Evolutionary conservation across 768 basidiomycete genomes (phyloP), one percentile per base, ranked within the genome.

Genomic region (Leccinum barrowsii): DNA sequence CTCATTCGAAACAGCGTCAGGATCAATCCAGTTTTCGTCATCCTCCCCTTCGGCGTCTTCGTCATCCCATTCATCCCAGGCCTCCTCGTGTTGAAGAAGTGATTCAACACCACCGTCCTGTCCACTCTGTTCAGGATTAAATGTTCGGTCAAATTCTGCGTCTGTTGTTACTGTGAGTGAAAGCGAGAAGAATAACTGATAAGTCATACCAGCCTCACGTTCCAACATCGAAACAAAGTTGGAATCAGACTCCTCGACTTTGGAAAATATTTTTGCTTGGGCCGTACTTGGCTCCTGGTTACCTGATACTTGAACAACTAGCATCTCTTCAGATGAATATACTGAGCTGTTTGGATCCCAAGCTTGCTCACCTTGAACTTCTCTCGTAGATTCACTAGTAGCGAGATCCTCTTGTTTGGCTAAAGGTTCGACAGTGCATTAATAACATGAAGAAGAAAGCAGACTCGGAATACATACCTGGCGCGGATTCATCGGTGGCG

Each of bases 1-100:
- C 56, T 82, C 73, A 57, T 79, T 80, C 15, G 81, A 83, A 7
- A 70, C 71, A 13, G 78, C 75, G 28, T 81, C 81, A 26, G 77
- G 74, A 49, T 80, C 77, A 52, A 75, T 76, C 80, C 80, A 83
- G 19, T 69, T 70, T 40, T 70, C 70, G 22, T 78, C 76, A 12
- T 71, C 69, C 30, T 80, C 83, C 37, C 74, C 80, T 57, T 81
- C 82, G n/a, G 73, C 80, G 49, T 77, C 77, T 13, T 70, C 63
- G 28, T 74, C 67, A 40, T 67, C 60, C 63, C 72, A 73, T 26
- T 71, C 67, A 26, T 73, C 70, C 73, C 71, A 74, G 1, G 54
- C 56, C 21, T 59, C 59, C 2, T 65, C 61, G 17, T 63, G 58
- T 26, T 51, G 63, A 21, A 62, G 61, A 13, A 55, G 13, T 22